A percentile compares a stretch with the other conserved stretches of the same genome.
Evolutionary conservation across 768 basidiomycete species (phyloP).

Genomic region (Podaxis sp.): DNA sequence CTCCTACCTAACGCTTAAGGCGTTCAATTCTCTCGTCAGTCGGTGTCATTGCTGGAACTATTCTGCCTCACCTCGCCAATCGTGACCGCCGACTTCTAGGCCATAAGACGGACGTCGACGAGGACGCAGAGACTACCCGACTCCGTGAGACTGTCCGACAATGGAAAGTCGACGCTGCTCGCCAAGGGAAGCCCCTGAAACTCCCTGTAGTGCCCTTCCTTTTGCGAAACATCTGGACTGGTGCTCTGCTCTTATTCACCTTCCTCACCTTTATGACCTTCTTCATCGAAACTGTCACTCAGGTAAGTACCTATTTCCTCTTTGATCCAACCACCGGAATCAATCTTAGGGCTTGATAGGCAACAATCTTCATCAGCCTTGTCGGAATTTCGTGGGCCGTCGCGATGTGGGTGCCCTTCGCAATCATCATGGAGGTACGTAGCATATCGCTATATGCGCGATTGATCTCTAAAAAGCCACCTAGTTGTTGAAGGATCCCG

Average conservation of each 20-base stretch:
- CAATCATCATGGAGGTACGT: constrained; percentile 93
- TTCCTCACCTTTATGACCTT: constrained; percentile 81
- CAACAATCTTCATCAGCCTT: constrained; percentile 77
- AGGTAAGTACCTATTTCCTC: constrained; percentile 39
- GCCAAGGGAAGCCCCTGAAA: constrained; percentile 68
- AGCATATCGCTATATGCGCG: neutral
- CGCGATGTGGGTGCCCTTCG: constrained; percentile 97
- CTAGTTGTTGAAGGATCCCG: constrained; percentile 75
- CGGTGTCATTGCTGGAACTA: constrained; percentile 77
- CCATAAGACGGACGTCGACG: constrained; percentile 68
- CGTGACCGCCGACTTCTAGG: constrained; percentile 81
- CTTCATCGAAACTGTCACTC: constrained; percentile 77
- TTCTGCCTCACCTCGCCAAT: constrained; percentile 78
- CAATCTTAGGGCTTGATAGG: constrained; percentile 37
- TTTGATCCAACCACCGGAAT: neutral
- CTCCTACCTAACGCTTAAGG: neutral
- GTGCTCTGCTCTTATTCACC: constrained; percentile 79
- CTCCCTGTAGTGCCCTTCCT: constrained; percentile 90
- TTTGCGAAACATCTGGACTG: constrained; percentile 92
- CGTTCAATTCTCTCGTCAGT: constrained; percentile 45
- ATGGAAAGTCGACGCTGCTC: constrained; percentile 85
- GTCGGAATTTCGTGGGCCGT: constrained; percentile 97
- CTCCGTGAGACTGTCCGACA: constrained; percentile 69
- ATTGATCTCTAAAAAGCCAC: constrained; percentile 10
- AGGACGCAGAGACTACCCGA: constrained; percentile 71